Base-by-base conservation (phyloP, 2,329 filamentous ascomycete genomes). In the Emergomyces africanus region DNA sequence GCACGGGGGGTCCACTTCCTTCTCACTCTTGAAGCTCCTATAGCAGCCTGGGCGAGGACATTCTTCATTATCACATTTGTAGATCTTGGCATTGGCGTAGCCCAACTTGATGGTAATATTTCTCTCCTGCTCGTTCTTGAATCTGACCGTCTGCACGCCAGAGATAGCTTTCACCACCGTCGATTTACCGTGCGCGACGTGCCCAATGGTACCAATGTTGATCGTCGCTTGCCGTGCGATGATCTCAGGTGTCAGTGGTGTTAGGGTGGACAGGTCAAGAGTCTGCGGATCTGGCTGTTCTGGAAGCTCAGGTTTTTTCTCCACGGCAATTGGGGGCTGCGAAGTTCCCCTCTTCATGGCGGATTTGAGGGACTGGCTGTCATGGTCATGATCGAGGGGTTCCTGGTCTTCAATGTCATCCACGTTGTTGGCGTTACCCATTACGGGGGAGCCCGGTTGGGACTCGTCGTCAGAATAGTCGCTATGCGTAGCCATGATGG, bases 101-200 rank as follows among this genome's bases (percentile, higher is more conserved):
- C 94, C 94, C 69, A 99, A 84, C 85, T 99, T 99, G 81, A 99
- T 99, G 70, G 94, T 99, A 71, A 99, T 99, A 77, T 99, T 99
- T 71, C 94, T 84, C 79, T 97, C 95, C 78, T 96, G 79, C 79
- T 99, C 94, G 80, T 97, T 99, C 87, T 99, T 99, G 83, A 99
- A 99, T 67, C 94, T 85, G 71, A 99, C 94, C 20, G 94, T 99
- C 82, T 99, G 94, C 64, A 99, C 94, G 63, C 94, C 94, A 1
- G 94, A 97, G 69, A 99, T 97, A 69, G 94, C 94, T 82, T 99
- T 99, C 69, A 99, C 94, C 56, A 99, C 94, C 25, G 94, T 99
- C 62, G 90, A 96, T 77, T 97, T 97, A 73, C 92, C 92, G 87
- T 97, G 92, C 71, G 94, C 94, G 81, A 97, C 92, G 75, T 97